These are phyloP conservation scores for Dendrobium officinale DNA, from an alignment of 106 monocot genomes.

Conservation along the genomic window DNA sequence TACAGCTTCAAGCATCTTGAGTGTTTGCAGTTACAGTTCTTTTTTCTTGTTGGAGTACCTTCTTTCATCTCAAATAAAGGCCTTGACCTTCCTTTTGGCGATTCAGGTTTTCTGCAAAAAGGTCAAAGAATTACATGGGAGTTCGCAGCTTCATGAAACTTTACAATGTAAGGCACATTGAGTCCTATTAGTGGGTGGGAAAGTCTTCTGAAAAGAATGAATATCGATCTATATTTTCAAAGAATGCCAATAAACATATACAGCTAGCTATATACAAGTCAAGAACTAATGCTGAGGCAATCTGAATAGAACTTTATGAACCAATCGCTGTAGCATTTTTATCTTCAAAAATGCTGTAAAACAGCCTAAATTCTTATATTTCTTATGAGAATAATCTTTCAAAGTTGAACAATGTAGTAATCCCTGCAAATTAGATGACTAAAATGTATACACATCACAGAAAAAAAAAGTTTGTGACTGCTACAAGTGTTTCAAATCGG, in stretches of 20 bases:
- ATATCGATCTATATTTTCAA: background rate
- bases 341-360: background rate
- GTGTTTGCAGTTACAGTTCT: conserved; percentile 93
- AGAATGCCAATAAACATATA: background rate
- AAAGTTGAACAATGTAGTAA: background rate
- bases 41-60: conserved; percentile 81
- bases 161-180: background rate
- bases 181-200: background rate
- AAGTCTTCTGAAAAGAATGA: background rate
- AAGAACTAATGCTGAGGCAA: background rate
- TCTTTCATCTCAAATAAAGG: conserved; percentile 71
- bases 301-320: background rate
- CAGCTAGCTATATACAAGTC: background rate
- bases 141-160: background rate
- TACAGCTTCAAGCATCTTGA: conserved; percentile 96
- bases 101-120: conserved; percentile 73
- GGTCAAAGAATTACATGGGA: background rate
- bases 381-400: background rate
- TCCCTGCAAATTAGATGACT: background rate
- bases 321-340: background rate
- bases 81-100: conserved; percentile 61
- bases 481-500: background rate
- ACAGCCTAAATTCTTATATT: background rate
- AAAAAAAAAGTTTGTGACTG: background rate
- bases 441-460: background rate